Conservation (phyloP, 2,329 filamentous ascomycete genomes). For the Fusarium protoensiforme region DNA sequence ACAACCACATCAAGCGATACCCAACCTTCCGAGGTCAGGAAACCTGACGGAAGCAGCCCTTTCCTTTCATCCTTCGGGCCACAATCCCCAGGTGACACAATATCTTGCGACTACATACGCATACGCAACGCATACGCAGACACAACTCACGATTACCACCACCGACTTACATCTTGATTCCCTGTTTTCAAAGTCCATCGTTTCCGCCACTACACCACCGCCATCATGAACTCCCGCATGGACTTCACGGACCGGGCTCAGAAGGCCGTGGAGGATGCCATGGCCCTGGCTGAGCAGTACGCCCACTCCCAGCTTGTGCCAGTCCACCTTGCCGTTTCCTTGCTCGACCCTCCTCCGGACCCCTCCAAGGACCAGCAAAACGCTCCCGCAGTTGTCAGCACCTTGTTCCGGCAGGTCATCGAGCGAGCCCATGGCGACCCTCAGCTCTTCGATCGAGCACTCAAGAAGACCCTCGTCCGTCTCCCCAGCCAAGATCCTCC, state of each 20-base stretch:
- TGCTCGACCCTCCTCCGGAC: slow-evolving; percentile 80
- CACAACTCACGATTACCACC: neutral
- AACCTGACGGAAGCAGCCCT: slow-evolving; percentile 30
- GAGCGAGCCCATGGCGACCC: slow-evolving; percentile 94
- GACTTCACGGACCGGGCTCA: slow-evolving; percentile 95
- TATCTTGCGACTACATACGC: neutral
- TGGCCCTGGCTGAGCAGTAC: slow-evolving; percentile 88
- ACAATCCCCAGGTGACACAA: slow-evolving; percentile 7
- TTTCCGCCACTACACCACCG: slow-evolving; percentile 7
- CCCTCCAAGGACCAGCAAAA: slow-evolving; percentile 87
- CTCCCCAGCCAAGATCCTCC: slow-evolving; percentile 95
- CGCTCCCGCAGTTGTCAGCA: slow-evolving; percentile 70
- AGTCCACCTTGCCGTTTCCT: slow-evolving; percentile 86
- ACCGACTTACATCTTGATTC: slow-evolving; percentile 3
- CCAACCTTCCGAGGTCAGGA: slow-evolving; percentile 36
- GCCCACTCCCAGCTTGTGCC: slow-evolving; percentile 91
- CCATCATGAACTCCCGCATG: slow-evolving; percentile 79
- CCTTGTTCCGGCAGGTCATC: slow-evolving; percentile 94
- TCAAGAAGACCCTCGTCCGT: slow-evolving; percentile 93
- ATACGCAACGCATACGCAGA: neutral
- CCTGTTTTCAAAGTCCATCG: slow-evolving; percentile 7
- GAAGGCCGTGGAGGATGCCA: slow-evolving; percentile 89
- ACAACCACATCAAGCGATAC: slow-evolving; percentile 35
- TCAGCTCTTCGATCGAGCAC: slow-evolving; percentile 85
- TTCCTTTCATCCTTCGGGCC: slow-evolving; percentile 22